Base-by-base conservation (phyloP, 2,329 filamentous ascomycete genomes). In the Amauroascus verrucosus region DNA sequence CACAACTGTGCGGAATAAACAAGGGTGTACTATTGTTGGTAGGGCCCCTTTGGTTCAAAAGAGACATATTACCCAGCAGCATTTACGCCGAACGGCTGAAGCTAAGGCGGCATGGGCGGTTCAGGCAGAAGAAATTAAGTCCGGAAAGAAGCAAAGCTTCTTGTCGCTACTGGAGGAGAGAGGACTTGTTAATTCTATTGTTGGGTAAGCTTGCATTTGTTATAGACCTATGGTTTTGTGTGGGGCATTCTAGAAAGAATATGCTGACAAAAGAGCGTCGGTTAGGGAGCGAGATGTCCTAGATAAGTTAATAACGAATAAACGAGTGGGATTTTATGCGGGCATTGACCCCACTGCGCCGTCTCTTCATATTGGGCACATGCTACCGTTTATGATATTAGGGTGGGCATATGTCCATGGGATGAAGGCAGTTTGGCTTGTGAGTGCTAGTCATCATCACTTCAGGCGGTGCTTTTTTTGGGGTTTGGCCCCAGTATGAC, bases 321-420 rank as follows among this genome's bases (percentile, higher is more conserved):
- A 72, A 56, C 63, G 74, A 54, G 64, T 70, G 16, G 74, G 74
- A 11, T 64, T 73, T 24, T 77, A 77, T 57, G 70, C 67, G 24
- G 74, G 74, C 54, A 65, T 77, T 20, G 74, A 77, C 55, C 74
- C 74, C 37, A 77, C 74, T 3, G 74, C 71, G 9, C 70, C 73
- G 1, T 76, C 74, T 37, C 61, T 76, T 61, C 74, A 77, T 60
- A 64, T 77, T 53, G 74, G 74, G 13, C 74, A 77, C 60, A 72
- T 77, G 68, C 56, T 77, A 11, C 74, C 74, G 1, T 71, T 77
- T 47, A 77, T 77, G 73, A 69, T 75, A 3, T 51, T 76, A 49
- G 72, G 69, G 3, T 76, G 74, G 74, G 69, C 69, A 43, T 76
- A 75, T 56, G 69, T 75, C 4, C 72, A 73, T 65, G 74, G 74